These are phyloP conservation scores for Aspergillus campestris DNA, from an alignment of 495 filamentous ascomycete genomes.

Conservation along the genomic window DNA sequence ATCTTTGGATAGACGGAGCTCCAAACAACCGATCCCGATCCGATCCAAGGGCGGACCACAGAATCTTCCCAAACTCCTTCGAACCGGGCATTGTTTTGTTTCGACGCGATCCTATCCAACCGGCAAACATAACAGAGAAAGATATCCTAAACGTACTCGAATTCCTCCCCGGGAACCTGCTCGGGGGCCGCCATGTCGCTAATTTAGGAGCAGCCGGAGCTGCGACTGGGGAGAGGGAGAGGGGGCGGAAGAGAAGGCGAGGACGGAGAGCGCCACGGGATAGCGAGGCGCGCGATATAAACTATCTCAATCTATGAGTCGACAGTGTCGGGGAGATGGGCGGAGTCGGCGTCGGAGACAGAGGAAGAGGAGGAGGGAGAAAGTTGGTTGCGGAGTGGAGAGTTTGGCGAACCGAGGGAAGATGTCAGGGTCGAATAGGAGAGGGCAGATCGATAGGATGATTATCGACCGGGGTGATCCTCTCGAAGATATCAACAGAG, in stretches of 20 bases:
- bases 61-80: too few species aligned
- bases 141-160: conserved; percentile 31
- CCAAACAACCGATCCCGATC: too few species aligned
- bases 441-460: too few species aligned
- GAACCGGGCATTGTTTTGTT: too few species aligned
- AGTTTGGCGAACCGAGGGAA: background rate
- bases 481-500: too few species aligned
- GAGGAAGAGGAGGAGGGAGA: background rate
- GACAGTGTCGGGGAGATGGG: background rate
- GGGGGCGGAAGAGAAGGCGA: conserved; percentile 1
- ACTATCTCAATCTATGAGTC: background rate
- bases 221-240: conserved; percentile 5
- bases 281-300: background rate
- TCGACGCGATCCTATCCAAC: background rate
- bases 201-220: conserved; percentile 29
- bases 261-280: background rate
- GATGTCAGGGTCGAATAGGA: too few species aligned
- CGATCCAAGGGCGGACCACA: too few species aligned
- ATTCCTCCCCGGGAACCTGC: conserved; percentile 33
- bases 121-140: background rate
- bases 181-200: conserved; percentile 38
- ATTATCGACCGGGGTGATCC: too few species aligned
- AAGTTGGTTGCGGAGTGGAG: background rate
- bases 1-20: background rate
- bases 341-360: background rate